Evolutionary conservation across 768 basidiomycete genomes (phyloP), one percentile per base, ranked within the genome.

Genomic region (Pisolithus microcarpus): DNA sequence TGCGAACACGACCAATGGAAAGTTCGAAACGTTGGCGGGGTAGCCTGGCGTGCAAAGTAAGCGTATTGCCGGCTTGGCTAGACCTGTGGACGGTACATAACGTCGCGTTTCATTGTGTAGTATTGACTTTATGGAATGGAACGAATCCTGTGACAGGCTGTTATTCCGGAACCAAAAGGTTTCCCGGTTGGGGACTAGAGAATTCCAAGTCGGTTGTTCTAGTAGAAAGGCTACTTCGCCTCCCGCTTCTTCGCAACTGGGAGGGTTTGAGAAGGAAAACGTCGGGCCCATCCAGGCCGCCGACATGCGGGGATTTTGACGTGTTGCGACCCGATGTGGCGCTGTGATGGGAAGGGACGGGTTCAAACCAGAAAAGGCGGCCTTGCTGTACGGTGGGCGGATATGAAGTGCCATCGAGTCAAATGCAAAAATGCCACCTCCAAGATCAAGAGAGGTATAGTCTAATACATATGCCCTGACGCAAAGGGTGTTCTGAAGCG

Each of bases 321-420:
- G 13, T 34, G 34, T 15, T 34, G 34, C 34, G 34, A 34, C 34
- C 15, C 34, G 13, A 34, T 34, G 34, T 34, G 34, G 34, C 34
- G 34, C 5, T 34, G 34, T 34, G 34, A 34, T 13, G 34, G 34
- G 13, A 34, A 34, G 34, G 10, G 34, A 34, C 34, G 5, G 15
- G 34, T 13, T 34, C 34, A 34, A 34, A 15, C 34, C 11, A 34
- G 34, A 48, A 61, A 66, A 2, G 40, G 50, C 59, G 18, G 7
- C 18, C 9, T 48, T 26, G 42, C 49, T 40, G 43, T 46, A 50
- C 47, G 52, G 48, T 28, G 26, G 58, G 65, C 63, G 63, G 67
- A 68, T 56, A 68, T 68, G 67, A 69, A 68, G 43, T 34, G n/a
- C n/a, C n/a, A 11, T 34, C 34, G 31, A 47, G 48, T 37, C 50